Base-by-base conservation (phyloP, 2,329 filamentous ascomycete genomes). In the Fusarium mangiferae region DNA sequence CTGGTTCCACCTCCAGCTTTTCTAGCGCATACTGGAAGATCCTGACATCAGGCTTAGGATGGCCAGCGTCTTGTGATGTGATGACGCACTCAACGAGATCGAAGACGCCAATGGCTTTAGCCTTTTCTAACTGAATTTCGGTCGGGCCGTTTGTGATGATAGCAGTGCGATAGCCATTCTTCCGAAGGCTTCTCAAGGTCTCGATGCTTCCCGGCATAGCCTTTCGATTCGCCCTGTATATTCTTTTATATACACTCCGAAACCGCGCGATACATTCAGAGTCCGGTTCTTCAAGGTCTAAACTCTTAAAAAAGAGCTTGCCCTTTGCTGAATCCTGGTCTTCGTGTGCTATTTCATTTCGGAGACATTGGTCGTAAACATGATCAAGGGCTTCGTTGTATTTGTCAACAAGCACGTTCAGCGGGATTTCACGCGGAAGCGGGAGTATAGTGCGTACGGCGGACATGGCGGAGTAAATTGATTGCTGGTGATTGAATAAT, bases 131-230 rank as follows among this genome's bases (percentile, higher is more conserved):
- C 10, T 73, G 68, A 6, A 60, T 45, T 26, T 63, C 13, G 2
- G 24, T 51, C 18, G 60, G 68, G 11, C 57, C 30, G 13, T 73
- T 68, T 2, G 46, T 69, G 24, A 72, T 49, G 4, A 72, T 54
- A 5, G 52, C 57, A 20, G 59, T 52, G 1, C 44, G 65, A 9
- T 63, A 62, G 0, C 69, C 71, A 48, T 55, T 18, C 2, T 64
- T 17, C 0, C 49, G 55, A 2, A 73, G 45, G 9, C 8, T 22
- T 4, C 12, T 14, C 6, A 73, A n/a, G 1, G n/a, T 17, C 44
- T 64, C 22, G 9, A 62, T 48, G 6, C 22, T 64, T 8, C 68
- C 71, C 0, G 56, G 46, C 2, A 57, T 68, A 6, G 62, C n/a
- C 6, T 14, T 62, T 20, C 66, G 59, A 6, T 4, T 8, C 5